Evolutionary conservation across 345 rosid species (phyloP).

Genomic region (Camelina neglecta): DNA sequence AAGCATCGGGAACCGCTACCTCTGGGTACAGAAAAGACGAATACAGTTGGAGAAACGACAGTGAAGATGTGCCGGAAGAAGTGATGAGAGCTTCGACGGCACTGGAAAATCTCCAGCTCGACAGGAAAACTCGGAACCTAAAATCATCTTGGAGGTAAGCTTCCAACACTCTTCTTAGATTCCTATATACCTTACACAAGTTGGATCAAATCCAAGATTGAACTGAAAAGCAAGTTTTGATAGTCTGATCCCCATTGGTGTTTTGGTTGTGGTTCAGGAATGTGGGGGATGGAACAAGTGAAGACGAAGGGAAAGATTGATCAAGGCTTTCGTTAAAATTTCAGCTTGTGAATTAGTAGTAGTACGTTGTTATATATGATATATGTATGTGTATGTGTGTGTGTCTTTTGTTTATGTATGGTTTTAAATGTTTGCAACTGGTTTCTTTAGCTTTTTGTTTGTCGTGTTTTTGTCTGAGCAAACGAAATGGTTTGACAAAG

Average conservation of each 20-base stretch:
- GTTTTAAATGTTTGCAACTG: constrained; percentile 26
- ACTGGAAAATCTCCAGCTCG: constrained; percentile 89
- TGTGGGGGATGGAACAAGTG: constrained; percentile 72
- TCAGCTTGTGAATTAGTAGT: constrained; percentile 33
- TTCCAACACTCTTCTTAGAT: constrained; percentile 17
- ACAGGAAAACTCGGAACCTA: constrained; percentile 87
- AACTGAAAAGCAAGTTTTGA: neutral
- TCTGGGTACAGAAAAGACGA: constrained; percentile 79
- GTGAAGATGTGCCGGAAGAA: constrained; percentile 68
- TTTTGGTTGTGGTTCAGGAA: constrained; percentile 53
- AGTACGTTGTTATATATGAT: constrained; percentile 6
- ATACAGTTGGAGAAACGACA: constrained; percentile 74
- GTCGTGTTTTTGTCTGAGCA: neutral
- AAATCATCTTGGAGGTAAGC: constrained; percentile 92
- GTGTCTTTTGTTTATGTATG: neutral
- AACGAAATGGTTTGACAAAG: constrained; percentile 13
- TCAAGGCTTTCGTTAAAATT: neutral
- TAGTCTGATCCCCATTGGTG: constrained; percentile 2
- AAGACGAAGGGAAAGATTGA: constrained; percentile 60
- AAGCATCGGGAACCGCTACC: constrained; percentile 74
- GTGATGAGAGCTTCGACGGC: constrained; percentile 79
- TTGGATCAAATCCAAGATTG: constrained; percentile 1
- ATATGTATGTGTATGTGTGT: neutral
- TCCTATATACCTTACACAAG: constrained; percentile 4
- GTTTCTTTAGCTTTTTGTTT: constrained; percentile 29